Percentiles rank a stretch among this genome's conserved stretches.
These are phyloP conservation scores for Ganoderma sinense DNA, from an alignment of 1,284 basidiomycete genomes.

Conservation along the genomic window DNA sequence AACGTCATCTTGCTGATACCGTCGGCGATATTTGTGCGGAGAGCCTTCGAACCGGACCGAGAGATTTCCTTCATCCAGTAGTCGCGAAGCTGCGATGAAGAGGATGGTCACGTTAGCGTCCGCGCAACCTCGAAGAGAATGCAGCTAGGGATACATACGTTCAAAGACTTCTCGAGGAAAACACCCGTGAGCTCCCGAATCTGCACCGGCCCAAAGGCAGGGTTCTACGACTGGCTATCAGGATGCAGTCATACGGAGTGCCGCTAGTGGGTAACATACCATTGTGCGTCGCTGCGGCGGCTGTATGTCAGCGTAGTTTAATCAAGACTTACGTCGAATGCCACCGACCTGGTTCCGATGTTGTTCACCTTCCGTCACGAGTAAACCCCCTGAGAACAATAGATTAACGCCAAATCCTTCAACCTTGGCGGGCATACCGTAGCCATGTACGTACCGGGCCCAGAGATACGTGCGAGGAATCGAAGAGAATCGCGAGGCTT, in stretches of 20 bases:
- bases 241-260: background rate
- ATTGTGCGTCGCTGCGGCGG: background rate
- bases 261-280: background rate
- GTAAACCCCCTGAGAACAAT: slow-evolving; percentile 1
- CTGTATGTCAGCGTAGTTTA: background rate
- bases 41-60: slow-evolving; percentile 7
- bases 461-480: slow-evolving; percentile 24
- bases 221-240: slow-evolving; percentile 47
- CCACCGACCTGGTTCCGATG: slow-evolving; percentile 23
- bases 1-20: slow-evolving; percentile 54
- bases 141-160: slow-evolving; percentile 42
- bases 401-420: background rate
- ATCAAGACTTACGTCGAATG: background rate
- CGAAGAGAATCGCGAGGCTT: slow-evolving; percentile 37
- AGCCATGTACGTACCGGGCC: slow-evolving; percentile 3
- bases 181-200: slow-evolving; percentile 61
- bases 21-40: slow-evolving; percentile 46
- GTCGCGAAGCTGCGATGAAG: slow-evolving; percentile 38
- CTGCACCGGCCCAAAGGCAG: slow-evolving; percentile 63
- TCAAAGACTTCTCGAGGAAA: slow-evolving; percentile 59
- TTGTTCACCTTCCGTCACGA: slow-evolving; percentile 20
- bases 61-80: slow-evolving; percentile 31
- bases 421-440: background rate
- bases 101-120: background rate
- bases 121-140: too few relatives aligned